Evolutionary conservation across 2,329 filamentous ascomycete species (phyloP).

Genomic region (Pezicula neosporulosa): DNA sequence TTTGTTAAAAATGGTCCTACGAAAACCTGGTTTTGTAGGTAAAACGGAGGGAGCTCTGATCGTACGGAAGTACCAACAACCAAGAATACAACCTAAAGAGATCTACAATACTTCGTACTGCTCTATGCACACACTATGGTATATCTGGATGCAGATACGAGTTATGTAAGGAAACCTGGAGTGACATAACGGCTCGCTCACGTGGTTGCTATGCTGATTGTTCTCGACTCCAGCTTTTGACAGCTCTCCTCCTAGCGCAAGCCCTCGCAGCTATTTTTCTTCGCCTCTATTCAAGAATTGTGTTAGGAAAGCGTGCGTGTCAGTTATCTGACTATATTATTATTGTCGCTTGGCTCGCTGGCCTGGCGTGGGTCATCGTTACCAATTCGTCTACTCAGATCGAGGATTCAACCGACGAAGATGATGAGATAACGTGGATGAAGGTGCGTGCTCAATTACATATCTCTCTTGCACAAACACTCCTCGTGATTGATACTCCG

Average conservation of each 20-base stretch:
- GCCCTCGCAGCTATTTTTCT: background rate
- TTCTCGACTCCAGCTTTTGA: background rate
- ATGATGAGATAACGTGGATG: background rate
- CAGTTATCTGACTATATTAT: background rate
- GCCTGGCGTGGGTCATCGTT: background rate
- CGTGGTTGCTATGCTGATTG: too few species aligned
- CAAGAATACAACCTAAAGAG: too few species aligned
- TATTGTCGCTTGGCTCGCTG: background rate
- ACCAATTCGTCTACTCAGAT: background rate
- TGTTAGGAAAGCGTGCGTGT: background rate
- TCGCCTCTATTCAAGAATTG: background rate
- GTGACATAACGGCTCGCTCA: too few species aligned
- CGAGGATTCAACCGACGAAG: background rate
- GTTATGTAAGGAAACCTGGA: too few species aligned
- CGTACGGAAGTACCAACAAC: too few species aligned
- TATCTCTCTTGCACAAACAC: too few species aligned
- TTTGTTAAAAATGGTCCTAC: too few species aligned
- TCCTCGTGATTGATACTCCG: background rate
- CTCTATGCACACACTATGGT: too few species aligned
- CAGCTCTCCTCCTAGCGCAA: background rate
- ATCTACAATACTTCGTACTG: too few species aligned
- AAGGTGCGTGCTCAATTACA: background rate
- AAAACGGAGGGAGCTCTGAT: too few species aligned
- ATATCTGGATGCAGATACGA: too few species aligned
- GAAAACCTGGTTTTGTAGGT: too few species aligned